Conservation (phyloP, 2,329 filamentous ascomycete species). For the Phaeosphaeria sp. region DNA sequence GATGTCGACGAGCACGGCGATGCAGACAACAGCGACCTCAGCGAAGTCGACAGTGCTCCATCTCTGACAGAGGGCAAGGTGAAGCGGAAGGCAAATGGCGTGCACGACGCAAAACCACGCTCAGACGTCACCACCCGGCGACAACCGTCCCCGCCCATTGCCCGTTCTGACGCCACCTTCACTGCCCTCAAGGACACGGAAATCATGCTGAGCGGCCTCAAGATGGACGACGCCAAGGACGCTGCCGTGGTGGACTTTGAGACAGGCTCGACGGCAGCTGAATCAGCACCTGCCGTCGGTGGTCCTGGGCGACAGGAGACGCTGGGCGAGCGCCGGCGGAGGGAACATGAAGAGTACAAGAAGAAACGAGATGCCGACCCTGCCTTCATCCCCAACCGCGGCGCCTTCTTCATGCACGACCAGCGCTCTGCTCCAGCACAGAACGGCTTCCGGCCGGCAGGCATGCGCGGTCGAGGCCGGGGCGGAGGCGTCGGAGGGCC, state of each 20-base stretch:
- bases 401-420: slow-evolving; percentile 97
- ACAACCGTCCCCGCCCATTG: slow-evolving; percentile 44
- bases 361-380: slow-evolving; percentile 88
- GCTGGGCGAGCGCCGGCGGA: slow-evolving; percentile 73
- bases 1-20: slow-evolving; percentile 66
- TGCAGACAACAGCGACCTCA: slow-evolving; percentile 65
- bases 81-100: slow-evolving; percentile 48
- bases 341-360: slow-evolving; percentile 90
- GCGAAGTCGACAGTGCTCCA: slow-evolving; percentile 56
- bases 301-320: slow-evolving; percentile 57
- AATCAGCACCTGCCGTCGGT: slow-evolving; percentile 50
- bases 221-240: slow-evolving; percentile 51
- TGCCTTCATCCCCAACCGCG: slow-evolving; percentile 90
- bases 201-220: slow-evolving; percentile 67
- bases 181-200: slow-evolving; percentile 63
- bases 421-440: slow-evolving; percentile 78
- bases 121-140: slow-evolving; percentile 33
- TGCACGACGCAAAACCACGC: slow-evolving; percentile 40
- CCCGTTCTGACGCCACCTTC: slow-evolving; percentile 48
- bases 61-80: slow-evolving; percentile 45
- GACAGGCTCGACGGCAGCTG: slow-evolving; percentile 44
- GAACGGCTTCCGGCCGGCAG: slow-evolving; percentile 74
- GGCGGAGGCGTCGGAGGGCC: slow-evolving; percentile 60
- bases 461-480: slow-evolving; percentile 67
- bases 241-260: slow-evolving; percentile 61